These are phyloP conservation scores for Drechslerella dactyloides DNA, from an alignment of 2,329 filamentous ascomycete genomes.

Conservation along the genomic window DNA sequence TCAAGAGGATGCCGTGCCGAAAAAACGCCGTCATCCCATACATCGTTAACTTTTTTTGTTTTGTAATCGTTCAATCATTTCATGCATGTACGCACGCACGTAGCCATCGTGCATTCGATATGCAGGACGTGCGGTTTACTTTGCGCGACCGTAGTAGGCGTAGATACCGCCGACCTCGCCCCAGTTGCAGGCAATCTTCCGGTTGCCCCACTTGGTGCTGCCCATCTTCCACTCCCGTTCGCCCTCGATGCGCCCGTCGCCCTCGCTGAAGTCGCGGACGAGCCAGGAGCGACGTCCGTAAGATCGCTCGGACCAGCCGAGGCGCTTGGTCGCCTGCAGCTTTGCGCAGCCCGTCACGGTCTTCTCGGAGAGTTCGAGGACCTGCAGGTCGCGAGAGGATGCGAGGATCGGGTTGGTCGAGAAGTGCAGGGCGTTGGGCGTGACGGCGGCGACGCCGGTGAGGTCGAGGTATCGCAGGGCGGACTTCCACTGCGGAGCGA, in stretches of 20 bases:
- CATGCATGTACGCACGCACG: too few species aligned
- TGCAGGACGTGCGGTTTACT: too few species aligned
- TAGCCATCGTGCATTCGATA: too few species aligned
- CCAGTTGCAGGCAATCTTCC: conserved; percentile 67
- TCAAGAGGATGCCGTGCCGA: neutral
- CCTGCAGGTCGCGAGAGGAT: conserved; percentile 71
- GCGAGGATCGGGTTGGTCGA: conserved; percentile 60
- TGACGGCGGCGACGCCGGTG: conserved; percentile 69
- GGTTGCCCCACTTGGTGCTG: conserved; percentile 82
- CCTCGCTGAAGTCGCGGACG: conserved; percentile 64
- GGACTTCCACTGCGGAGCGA: conserved; percentile 60
- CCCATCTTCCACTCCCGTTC: conserved; percentile 80
- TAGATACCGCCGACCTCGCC: conserved; percentile 67
- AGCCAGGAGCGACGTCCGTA: conserved; percentile 70
- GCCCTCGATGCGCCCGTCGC: conserved; percentile 63
- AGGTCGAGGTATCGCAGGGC: conserved; percentile 77
- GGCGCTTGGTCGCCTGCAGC: conserved; percentile 59
- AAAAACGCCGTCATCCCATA: neutral
- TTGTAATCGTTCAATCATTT: too few species aligned
- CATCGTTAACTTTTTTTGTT: too few species aligned
- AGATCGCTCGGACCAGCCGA: conserved; percentile 60
- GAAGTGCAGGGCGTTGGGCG: conserved; percentile 66
- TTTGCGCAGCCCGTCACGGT: conserved; percentile 64
- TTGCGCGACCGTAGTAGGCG: conserved; percentile 66
- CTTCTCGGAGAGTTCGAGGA: conserved; percentile 75